Conservation (phyloP, 768 basidiomycete genomes). For the Tulasnella sp. region DNA sequence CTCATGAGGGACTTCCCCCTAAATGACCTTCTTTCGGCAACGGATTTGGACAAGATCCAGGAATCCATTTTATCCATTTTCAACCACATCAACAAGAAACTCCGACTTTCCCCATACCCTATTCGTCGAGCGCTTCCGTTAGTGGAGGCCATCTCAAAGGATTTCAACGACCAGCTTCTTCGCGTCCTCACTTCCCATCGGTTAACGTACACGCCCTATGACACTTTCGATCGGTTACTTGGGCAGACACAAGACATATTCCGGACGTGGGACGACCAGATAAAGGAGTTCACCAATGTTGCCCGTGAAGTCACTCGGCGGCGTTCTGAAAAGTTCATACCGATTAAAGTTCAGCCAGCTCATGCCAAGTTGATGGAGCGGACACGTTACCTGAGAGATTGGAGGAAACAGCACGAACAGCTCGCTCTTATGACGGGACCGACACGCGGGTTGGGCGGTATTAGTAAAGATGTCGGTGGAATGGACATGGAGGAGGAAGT, state of each 20-base stretch:
- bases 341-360: slow-evolving; percentile 85
- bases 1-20: slow-evolving; percentile 99
- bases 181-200: slow-evolving; percentile 85
- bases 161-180: slow-evolving; percentile 91
- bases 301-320: slow-evolving; percentile 87
- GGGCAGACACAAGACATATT: slow-evolving; percentile 64
- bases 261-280: slow-evolving; percentile 75
- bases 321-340: slow-evolving; percentile 85
- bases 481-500: slow-evolving; percentile 99
- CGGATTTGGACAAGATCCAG: slow-evolving; percentile 90
- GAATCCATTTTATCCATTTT: slow-evolving; percentile 82
- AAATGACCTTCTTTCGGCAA: slow-evolving; percentile 91
- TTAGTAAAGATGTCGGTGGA: slow-evolving; percentile 66
- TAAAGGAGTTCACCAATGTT: slow-evolving; percentile 87
- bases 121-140: slow-evolving; percentile 91
- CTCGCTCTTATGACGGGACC: slow-evolving; percentile 94
- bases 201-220: slow-evolving; percentile 86
- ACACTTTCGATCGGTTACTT: slow-evolving; percentile 82
- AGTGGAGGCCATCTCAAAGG: slow-evolving; percentile 94
- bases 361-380: slow-evolving; percentile 88
- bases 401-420: slow-evolving; percentile 96
- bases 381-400: slow-evolving; percentile 72
- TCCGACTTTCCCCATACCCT: slow-evolving; percentile 92
- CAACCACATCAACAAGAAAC: slow-evolving; percentile 86
- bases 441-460: slow-evolving; percentile 66